A percentile compares a stretch with the other conserved stretches of the same genome.
phyloP scores from a whole-genome alignment of 306 rosid species.

The Astragalus glycyphyllos region DNA sequence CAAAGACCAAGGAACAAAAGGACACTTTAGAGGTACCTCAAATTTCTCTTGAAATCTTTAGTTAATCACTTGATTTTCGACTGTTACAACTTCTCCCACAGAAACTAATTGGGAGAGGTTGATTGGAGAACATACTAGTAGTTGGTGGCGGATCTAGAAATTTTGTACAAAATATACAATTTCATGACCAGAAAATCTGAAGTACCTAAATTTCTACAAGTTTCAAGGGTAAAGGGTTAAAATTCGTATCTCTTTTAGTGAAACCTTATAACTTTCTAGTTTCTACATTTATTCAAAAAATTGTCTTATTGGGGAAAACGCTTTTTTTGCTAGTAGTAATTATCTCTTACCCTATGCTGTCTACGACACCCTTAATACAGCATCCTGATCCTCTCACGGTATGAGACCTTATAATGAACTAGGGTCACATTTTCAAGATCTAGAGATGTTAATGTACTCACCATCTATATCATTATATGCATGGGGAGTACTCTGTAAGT shows the following conservation, averaged over 20 bases:
- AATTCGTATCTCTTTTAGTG: too few relatives aligned
- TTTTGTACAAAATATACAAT: too few relatives aligned
- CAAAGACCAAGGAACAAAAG: conserved; percentile 88
- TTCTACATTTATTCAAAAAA: too few relatives aligned
- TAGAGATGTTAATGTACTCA: not conserved
- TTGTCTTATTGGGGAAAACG: too few relatives aligned
- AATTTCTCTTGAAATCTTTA: conserved; percentile 15
- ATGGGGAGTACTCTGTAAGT: not conserved
- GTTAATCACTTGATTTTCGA: conserved; percentile 22
- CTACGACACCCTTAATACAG: conserved; percentile 7
- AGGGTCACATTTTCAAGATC: conserved; percentile 13
- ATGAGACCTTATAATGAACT: conserved; percentile 29
- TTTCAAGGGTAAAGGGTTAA: too few relatives aligned
- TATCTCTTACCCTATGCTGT: not conserved
- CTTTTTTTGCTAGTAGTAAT: not conserved
- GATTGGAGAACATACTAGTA: not conserved
- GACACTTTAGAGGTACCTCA: conserved; percentile 86
- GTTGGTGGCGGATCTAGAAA: too few relatives aligned
- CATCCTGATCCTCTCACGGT: not conserved
- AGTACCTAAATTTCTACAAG: too few relatives aligned
- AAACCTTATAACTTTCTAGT: too few relatives aligned
- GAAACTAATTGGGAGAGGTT: conserved; percentile 1
- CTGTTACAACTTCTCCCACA: conserved; percentile 4
- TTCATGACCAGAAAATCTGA: too few relatives aligned
- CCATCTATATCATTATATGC: not conserved